These are phyloP conservation scores for Ganoderma lingzhi DNA, from an alignment of 1,284 basidiomycete species.

Conservation along the genomic window DNA sequence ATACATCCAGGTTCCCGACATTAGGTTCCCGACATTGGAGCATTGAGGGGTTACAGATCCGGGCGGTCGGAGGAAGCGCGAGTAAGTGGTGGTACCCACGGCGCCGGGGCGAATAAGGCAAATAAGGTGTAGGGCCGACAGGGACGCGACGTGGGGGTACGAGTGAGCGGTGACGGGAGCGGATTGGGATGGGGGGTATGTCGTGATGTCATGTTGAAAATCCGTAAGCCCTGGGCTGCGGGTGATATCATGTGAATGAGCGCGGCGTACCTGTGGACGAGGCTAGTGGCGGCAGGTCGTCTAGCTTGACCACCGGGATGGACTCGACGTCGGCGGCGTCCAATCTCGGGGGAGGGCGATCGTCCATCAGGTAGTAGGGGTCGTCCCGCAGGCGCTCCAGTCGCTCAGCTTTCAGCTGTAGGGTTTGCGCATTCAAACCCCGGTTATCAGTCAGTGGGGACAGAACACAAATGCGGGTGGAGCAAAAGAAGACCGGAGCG, in stretches of 20 bases:
- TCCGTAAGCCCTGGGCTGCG: constrained; percentile 11
- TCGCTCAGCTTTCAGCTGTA: constrained; percentile 77
- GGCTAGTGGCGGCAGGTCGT: constrained; percentile 62
- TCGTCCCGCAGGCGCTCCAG: constrained; percentile 81
- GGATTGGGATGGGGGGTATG: background rate
- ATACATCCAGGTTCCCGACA: too few species aligned
- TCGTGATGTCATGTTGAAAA: constrained; percentile 11
- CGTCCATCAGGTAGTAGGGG: constrained; percentile 88
- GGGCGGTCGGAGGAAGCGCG: background rate
- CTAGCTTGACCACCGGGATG: constrained; percentile 86
- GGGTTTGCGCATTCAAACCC: constrained; percentile 1
- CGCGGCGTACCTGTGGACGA: constrained; percentile 47
- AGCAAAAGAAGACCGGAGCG: background rate
- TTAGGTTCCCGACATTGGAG: background rate
- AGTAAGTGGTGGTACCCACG: background rate
- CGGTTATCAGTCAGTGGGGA: constrained; percentile 7
- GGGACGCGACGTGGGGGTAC: background rate
- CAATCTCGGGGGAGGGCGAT: constrained; percentile 48
- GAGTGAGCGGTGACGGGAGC: background rate
- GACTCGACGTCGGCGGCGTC: constrained; percentile 75
- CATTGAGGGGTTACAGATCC: background rate
- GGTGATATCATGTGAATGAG: constrained; percentile 4
- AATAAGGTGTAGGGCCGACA: background rate
- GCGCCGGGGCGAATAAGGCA: background rate
- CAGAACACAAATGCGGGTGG: background rate